Percentiles rank a stretch among this genome's conserved stretches.
phyloP scores from a whole-genome alignment of 371 early-diverging fungal genomes.

The Actinomortierella wolfii region DNA sequence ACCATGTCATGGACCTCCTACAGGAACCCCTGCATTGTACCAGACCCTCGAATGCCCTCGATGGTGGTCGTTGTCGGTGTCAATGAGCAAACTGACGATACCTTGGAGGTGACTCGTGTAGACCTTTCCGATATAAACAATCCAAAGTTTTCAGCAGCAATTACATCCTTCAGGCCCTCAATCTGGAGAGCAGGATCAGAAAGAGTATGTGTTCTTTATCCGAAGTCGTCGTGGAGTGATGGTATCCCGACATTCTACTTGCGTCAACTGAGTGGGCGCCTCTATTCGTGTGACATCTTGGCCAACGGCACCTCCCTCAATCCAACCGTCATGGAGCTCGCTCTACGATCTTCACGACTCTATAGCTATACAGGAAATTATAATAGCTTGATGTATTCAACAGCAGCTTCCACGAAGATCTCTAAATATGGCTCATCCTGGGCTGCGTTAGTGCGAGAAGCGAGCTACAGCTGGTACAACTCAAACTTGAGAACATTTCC shows the following conservation, averaged over 20 bases:
- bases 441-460: slow-evolving; percentile 20
- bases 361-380: slow-evolving; percentile 20
- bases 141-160: slow-evolving; percentile 14
- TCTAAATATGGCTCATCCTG: slow-evolving; percentile 14
- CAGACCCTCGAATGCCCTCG: neutral
- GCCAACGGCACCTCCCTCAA: slow-evolving; percentile 14
- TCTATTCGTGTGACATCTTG: slow-evolving; percentile 17
- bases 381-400: slow-evolving; percentile 10
- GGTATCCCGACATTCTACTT: slow-evolving; percentile 19
- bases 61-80: slow-evolving; percentile 21
- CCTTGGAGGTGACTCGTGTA: slow-evolving; percentile 17
- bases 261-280: slow-evolving; percentile 15
- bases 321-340: slow-evolving; percentile 1
- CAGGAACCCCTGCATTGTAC: slow-evolving; percentile 21
- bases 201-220: slow-evolving; percentile 19
- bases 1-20: slow-evolving; percentile 6
- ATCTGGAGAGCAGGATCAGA: slow-evolving; percentile 9
- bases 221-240: slow-evolving; percentile 3
- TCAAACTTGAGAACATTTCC: slow-evolving; percentile 19
- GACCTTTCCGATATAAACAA: slow-evolving; percentile 26
- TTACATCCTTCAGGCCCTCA: slow-evolving; percentile 1
- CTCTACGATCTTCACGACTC: slow-evolving; percentile 12
- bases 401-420: slow-evolving; percentile 12
- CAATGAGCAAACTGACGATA: slow-evolving; percentile 7
- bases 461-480: slow-evolving; percentile 2